A percentile compares a stretch with the other conserved stretches of the same genome.
Conservation (phyloP, 2,329 filamentous ascomycete genomes). For the Nothomitra cinnamomea region DNA sequence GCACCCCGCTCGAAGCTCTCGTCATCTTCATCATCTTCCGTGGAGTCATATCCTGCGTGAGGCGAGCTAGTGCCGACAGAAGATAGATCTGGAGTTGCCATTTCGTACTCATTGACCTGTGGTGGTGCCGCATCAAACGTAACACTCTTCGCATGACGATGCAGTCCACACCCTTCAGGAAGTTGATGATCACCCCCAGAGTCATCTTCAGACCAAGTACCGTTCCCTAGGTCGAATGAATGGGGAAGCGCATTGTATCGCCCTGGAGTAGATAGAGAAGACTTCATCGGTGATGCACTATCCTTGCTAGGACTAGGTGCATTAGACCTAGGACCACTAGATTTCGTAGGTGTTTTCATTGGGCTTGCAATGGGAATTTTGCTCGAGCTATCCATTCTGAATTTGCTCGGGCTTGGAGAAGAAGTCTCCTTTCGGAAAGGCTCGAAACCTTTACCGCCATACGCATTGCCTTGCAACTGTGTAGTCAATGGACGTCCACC, state of each 20-base stretch:
- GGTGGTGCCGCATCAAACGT: slow-evolving; percentile 91
- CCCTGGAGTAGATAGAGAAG: slow-evolving; percentile 55
- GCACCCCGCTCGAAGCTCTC: slow-evolving; percentile 36
- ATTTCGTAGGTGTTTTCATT: slow-evolving; percentile 9
- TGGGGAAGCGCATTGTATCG: slow-evolving; percentile 41
- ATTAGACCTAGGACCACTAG: slow-evolving; percentile 7
- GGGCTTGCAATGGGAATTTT: slow-evolving; percentile 38
- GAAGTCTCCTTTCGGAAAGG: slow-evolving; percentile 29
- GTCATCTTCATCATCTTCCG: slow-evolving; percentile 51
- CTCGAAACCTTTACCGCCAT: slow-evolving; percentile 38
- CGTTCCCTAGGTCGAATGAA: slow-evolving; percentile 48
- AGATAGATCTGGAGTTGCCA: slow-evolving; percentile 92
- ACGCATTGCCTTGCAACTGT: slow-evolving; percentile 54
- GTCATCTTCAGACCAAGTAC: slow-evolving; percentile 49
- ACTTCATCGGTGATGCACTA: slow-evolving; percentile 69
- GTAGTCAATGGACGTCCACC: slow-evolving; percentile 37
- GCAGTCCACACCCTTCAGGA: slow-evolving; percentile 48
- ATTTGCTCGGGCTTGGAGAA: slow-evolving; percentile 13
- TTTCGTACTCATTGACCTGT: slow-evolving; percentile 93
- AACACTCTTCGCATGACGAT: slow-evolving; percentile 87
- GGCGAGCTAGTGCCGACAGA: slow-evolving; percentile 78
- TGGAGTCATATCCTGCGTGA: slow-evolving; percentile 82
- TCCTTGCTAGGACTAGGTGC: slow-evolving; percentile 44
- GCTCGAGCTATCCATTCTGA: slow-evolving; percentile 33
- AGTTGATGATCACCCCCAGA: slow-evolving; percentile 40